Conservation (phyloP, 495 filamentous ascomycete genomes). For the Cetradonia linearis region DNA sequence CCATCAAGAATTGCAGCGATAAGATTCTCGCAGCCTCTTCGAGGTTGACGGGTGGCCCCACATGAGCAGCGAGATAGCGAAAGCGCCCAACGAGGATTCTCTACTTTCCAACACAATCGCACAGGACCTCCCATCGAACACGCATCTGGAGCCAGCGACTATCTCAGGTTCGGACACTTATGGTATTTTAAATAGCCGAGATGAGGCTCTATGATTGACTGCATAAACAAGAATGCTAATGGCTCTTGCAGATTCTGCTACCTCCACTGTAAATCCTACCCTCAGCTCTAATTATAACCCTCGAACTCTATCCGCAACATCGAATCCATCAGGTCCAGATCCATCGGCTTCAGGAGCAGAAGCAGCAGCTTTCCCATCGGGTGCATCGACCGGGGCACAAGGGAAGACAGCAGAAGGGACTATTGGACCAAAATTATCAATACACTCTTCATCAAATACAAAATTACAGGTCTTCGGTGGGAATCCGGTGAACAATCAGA, state of each 20-base stretch:
- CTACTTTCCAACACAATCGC: slow-evolving; percentile 17
- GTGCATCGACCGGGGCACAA: slow-evolving; percentile 6
- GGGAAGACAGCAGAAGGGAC: slow-evolving; percentile 7
- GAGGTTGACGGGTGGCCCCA: slow-evolving; percentile 28
- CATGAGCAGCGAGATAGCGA: slow-evolving; percentile 41
- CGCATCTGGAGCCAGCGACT: slow-evolving; percentile 8
- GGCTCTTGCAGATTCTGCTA: slow-evolving; percentile 9
- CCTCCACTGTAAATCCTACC: slow-evolving; percentile 12
- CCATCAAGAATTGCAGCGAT: slow-evolving; percentile 7
- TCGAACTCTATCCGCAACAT: slow-evolving; percentile 11
- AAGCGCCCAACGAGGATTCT: slow-evolving; percentile 31
- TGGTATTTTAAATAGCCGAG: slow-evolving; percentile 3
- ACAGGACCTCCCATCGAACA: slow-evolving; percentile 22
- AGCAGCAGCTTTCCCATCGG: not conserved
- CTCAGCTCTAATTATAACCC: slow-evolving; percentile 6
- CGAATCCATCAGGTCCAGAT: not conserved
- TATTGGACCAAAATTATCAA: slow-evolving; percentile 42
- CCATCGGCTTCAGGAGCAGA: not conserved
- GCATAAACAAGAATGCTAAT: slow-evolving; percentile 2
- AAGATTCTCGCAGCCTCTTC: slow-evolving; percentile 13
- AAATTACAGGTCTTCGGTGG: slow-evolving; percentile 49
- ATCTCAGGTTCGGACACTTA: slow-evolving; percentile 9
- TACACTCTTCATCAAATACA: slow-evolving; percentile 55
- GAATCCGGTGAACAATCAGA: slow-evolving; percentile 55
- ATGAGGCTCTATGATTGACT: not conserved